Base-by-base conservation (phyloP, 192 early-diverging fungal genomes). In the Mortierella hygrophila region DNA sequence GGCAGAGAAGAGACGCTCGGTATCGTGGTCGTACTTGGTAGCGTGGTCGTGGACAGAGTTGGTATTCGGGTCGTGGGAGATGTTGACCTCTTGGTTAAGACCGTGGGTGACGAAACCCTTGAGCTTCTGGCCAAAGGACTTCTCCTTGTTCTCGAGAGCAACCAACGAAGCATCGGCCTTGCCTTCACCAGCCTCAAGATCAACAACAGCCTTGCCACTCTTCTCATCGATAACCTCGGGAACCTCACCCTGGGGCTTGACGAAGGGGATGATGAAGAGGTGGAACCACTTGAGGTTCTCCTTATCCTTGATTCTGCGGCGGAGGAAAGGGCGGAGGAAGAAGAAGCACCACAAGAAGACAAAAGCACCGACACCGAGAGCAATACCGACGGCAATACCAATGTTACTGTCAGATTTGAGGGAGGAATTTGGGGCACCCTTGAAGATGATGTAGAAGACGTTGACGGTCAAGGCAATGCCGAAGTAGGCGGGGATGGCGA, bases 1-100 rank as follows among this genome's bases (percentile, higher is more conserved):
- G 85, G 96, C 93, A 6, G 95, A 96, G 92, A 94, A 97, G 40
- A 97, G 90, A 77, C 94, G 91, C 86, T 97, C 96, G 41, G 94
- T 95, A 46, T 94, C 89, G 76, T 88, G 90, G 71, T 96, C 95
- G 77, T 93, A 96, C 74, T 92, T 88, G 71, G 91, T 90, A 44
- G 96, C 94, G 42, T 89, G 90, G 41, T 85, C 89, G 77, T 96
- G 96, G 29, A 94, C 88, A 42, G 85, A 75, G 18, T 85, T 68
- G n/a, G 88, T 81, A 23, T 89, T 70, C 65, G 88, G 77, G 32
- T 89, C 78, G 78, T 91, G 90, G 1, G 41, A 42, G 23, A 70
- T 63, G 20, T 87, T 76, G 70, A 87, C 65, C 18, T 87, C 80
- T 7, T 80, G 79, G 52, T 15, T 68, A 26, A 88, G 74, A 32